Conservation (phyloP, 192 early-diverging fungal genomes). For the Pecoramyces ruminantium region DNA sequence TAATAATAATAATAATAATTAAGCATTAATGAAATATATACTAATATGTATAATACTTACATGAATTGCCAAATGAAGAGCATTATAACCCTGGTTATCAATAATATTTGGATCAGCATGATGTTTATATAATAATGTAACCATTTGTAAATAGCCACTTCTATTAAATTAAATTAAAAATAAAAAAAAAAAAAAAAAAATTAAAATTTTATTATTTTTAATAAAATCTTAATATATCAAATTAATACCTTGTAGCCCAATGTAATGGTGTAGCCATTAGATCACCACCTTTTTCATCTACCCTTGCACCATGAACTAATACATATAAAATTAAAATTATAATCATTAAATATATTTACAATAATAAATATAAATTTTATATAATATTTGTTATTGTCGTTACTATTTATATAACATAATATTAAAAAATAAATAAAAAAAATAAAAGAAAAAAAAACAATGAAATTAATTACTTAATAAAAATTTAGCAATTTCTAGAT, state of each 20-base stretch:
- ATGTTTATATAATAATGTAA: slow-evolving; percentile 49
- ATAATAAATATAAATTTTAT: too few relatives aligned
- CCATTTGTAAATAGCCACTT: slow-evolving; percentile 54
- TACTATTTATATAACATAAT: too few relatives aligned
- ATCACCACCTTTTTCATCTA: slow-evolving; percentile 61
- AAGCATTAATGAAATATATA: not conserved
- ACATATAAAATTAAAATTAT: too few relatives aligned
- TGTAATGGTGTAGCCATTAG: slow-evolving; percentile 76
- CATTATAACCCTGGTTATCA: slow-evolving; percentile 80
- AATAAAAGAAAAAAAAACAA: too few relatives aligned
- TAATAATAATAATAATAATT: not conserved
- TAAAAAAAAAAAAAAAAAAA: too few relatives aligned
- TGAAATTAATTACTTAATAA: not conserved
- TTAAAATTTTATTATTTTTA: too few relatives aligned
- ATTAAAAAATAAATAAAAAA: too few relatives aligned
- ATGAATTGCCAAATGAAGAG: slow-evolving; percentile 76
- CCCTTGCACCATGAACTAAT: slow-evolving; percentile 42
- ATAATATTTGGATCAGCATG: slow-evolving; percentile 56
- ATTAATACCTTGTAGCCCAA: slow-evolving; percentile 62
- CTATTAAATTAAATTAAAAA: slow-evolving; percentile 12
- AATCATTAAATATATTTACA: too few relatives aligned
- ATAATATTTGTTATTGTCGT: too few relatives aligned
- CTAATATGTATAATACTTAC: slow-evolving; percentile 9
- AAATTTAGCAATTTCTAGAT: not conserved
- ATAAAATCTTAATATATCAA: too few relatives aligned